Conservation (phyloP, 176 grass and related monocot genomes). For the Guadua angustifolia region DNA sequence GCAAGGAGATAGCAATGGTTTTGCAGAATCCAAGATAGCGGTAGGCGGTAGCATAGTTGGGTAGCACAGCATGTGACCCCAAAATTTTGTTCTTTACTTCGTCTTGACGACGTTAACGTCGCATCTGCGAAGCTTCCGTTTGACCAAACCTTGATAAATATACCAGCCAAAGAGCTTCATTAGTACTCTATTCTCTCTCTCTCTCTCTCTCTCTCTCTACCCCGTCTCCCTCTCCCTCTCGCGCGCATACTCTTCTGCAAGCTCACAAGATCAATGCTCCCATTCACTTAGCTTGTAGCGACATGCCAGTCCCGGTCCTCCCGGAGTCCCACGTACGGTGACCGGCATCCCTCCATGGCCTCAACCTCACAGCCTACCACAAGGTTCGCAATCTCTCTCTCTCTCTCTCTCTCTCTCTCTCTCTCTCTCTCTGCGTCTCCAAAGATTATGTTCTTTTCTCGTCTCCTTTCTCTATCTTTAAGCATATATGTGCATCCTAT, state of each 20-base stretch:
- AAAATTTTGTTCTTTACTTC: not conserved
- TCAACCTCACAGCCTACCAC: slow-evolving; percentile 30
- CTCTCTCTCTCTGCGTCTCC: not conserved
- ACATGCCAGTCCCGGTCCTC: slow-evolving; percentile 11
- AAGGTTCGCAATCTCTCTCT: not conserved
- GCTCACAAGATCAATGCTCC: not conserved
- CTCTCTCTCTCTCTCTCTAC: not conserved
- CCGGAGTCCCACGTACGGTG: not conserved
- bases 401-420: slow-evolving; percentile 8
- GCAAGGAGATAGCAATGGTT: too few species aligned
- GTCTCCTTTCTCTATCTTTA: not conserved
- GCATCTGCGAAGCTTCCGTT: slow-evolving; percentile 46
- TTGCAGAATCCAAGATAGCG: not conserved
- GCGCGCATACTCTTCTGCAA: not conserved
- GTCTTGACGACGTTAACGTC: slow-evolving; percentile 45
- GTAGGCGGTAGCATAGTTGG: not conserved
- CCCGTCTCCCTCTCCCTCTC: too few species aligned
- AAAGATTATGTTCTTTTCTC: too few species aligned
- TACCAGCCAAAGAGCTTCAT: slow-evolving; percentile 13
- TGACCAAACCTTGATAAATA: slow-evolving; percentile 43
- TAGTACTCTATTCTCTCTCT: not conserved
- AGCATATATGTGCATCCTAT: not conserved
- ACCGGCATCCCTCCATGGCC: not conserved
- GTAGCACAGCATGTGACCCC: not conserved
- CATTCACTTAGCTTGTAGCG: not conserved